phyloP scores from a whole-genome alignment of 495 filamentous ascomycete species.

The Annulohypoxylon stygium region DNA sequence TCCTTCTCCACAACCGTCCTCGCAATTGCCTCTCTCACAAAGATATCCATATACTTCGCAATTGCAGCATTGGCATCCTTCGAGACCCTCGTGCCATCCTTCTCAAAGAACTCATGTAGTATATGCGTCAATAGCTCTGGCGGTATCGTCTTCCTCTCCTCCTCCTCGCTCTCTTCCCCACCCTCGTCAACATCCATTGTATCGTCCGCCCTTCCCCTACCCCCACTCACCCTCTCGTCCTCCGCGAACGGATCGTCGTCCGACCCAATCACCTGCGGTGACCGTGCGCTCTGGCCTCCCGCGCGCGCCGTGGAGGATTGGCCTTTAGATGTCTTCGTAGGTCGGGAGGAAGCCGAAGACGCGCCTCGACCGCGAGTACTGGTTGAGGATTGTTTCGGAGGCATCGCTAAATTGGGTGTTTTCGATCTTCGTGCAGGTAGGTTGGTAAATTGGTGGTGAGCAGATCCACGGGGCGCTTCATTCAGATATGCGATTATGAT shows the following conservation, averaged over 20 bases:
- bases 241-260: constrained; percentile 46
- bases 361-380: constrained; percentile 31
- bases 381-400: constrained; percentile 35
- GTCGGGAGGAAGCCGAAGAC: constrained; percentile 25
- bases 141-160: constrained; percentile 69
- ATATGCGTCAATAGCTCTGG: constrained; percentile 78
- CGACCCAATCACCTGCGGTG: constrained; percentile 21
- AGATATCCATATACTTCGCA: constrained; percentile 90
- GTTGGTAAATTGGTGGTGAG: not conserved
- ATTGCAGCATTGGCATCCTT: constrained; percentile 83
- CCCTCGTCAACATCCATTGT: constrained; percentile 46
- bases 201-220: not conserved
- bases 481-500: not conserved
- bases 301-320: constrained; percentile 23
- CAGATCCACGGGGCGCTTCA: not conserved
- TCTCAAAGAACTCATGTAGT: constrained; percentile 81
- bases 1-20: constrained; percentile 78
- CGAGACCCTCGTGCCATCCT: constrained; percentile 77
- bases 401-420: constrained; percentile 20
- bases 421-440: not conserved
- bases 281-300: constrained; percentile 7
- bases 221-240: constrained; percentile 21
- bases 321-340: constrained; percentile 23
- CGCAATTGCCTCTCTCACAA: constrained; percentile 92
- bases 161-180: constrained; percentile 52